Evolutionary conservation across 2,329 filamentous ascomycete species (phyloP).

Genomic region (Colletotrichum shisoi): DNA sequence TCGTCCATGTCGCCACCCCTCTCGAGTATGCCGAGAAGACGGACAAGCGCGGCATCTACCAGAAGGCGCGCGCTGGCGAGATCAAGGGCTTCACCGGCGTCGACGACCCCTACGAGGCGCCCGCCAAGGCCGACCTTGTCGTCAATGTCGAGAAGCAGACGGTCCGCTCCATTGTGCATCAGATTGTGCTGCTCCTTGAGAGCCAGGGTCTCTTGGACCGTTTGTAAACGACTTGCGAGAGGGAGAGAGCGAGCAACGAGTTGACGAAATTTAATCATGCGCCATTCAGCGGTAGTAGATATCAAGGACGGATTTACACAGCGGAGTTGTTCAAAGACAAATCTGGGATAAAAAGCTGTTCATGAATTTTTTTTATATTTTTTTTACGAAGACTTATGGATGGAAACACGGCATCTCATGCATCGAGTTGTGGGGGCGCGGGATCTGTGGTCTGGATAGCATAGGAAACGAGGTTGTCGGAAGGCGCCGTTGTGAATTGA

Average conservation of each 20-base stretch:
- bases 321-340: slow-evolving; percentile 14
- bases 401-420: slow-evolving; percentile 1
- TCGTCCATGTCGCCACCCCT: slow-evolving; percentile 91
- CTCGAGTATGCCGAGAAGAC: slow-evolving; percentile 95
- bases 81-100: slow-evolving; percentile 99
- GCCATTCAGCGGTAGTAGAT: slow-evolving; percentile 15
- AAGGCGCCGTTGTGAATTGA: background rate
- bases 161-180: slow-evolving; percentile 92
- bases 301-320: slow-evolving; percentile 12
- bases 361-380: background rate
- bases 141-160: slow-evolving; percentile 87
- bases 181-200: slow-evolving; percentile 94
- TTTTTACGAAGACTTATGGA: slow-evolving; percentile 3
- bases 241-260: background rate
- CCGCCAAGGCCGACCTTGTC: slow-evolving; percentile 79
- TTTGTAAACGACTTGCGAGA: slow-evolving; percentile 50
- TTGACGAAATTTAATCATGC: background rate
- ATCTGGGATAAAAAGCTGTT: slow-evolving; percentile 12
- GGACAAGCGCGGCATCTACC: slow-evolving; percentile 90
- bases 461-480: background rate
- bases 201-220: slow-evolving; percentile 85
- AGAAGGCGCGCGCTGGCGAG: slow-evolving; percentile 81
- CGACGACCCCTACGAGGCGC: slow-evolving; percentile 93
- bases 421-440: background rate
- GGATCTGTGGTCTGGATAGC: background rate